Evolutionary conservation across 495 filamentous ascomycete species (phyloP).

Genomic region (Penicillium maclennaniae): DNA sequence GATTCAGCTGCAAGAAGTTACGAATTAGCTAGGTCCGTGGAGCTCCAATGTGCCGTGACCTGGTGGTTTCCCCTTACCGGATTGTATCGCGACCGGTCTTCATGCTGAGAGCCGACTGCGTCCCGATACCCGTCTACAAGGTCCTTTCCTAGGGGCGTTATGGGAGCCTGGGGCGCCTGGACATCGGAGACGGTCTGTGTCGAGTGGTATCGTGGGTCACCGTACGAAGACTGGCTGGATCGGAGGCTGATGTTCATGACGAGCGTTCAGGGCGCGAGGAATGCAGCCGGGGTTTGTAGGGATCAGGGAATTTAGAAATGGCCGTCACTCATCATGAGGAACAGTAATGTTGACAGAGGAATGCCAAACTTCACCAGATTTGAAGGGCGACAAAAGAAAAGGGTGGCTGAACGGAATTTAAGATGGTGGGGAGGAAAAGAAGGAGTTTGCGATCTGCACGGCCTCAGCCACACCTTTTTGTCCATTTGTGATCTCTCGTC

Average conservation of each 20-base stretch:
- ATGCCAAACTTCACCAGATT: too few species aligned
- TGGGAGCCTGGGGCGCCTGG: conserved; percentile 16
- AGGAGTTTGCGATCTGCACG: conserved; percentile 19
- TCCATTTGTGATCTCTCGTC: background rate
- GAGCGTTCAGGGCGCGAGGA: conserved; percentile 13
- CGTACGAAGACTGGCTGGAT: conserved; percentile 46
- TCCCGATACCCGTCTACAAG: conserved; percentile 48
- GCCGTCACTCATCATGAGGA: conserved; percentile 16
- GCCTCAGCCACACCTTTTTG: conserved; percentile 20
- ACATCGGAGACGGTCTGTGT: conserved; percentile 35
- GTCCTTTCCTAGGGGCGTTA: conserved; percentile 29
- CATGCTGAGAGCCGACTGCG: conserved; percentile 30
- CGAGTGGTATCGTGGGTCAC: conserved; percentile 45
- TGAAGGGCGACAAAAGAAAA: conserved; percentile 1
- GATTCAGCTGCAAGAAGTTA: conserved; percentile 26
- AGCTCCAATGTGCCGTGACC: background rate
- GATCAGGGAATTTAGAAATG: conserved; percentile 15
- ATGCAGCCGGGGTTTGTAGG: conserved; percentile 11
- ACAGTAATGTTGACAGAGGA: background rate
- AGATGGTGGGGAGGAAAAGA: conserved; percentile 24
- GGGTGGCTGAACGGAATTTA: conserved; percentile 12
- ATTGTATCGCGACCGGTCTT: conserved; percentile 36
- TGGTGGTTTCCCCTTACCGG: conserved; percentile 30
- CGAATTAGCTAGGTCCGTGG: conserved; percentile 14
- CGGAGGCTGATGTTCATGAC: conserved; percentile 46